Evolutionary conservation across 2,329 filamentous ascomycete genomes (phyloP).

Genomic region (Aspergillus fijiensis): DNA sequence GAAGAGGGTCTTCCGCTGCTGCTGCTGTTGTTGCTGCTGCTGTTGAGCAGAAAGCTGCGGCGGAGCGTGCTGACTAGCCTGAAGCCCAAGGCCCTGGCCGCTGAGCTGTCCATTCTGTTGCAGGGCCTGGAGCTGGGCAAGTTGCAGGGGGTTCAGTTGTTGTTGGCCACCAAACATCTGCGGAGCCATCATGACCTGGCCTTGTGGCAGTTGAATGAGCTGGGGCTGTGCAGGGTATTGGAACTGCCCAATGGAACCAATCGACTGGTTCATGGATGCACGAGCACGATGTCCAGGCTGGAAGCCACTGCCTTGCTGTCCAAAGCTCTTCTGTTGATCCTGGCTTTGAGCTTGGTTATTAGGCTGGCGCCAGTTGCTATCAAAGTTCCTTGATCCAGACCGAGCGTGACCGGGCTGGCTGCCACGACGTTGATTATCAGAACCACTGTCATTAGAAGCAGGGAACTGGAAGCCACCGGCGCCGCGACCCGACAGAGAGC

Average conservation of each 20-base stretch:
- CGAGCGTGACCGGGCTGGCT: constrained; percentile 74
- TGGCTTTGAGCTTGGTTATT: constrained; percentile 51
- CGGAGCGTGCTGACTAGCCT: constrained; percentile 70
- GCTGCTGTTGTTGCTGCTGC: constrained; percentile 70
- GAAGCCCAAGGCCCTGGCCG: constrained; percentile 68
- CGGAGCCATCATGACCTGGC: constrained; percentile 76
- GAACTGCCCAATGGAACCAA: constrained; percentile 80
- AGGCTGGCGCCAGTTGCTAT: constrained; percentile 95
- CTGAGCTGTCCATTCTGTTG: constrained; percentile 88
- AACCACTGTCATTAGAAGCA: constrained; percentile 52
- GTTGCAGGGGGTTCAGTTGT: constrained; percentile 81
- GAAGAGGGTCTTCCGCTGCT: constrained; percentile 97
- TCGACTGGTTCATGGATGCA: constrained; percentile 80
- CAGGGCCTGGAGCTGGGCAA: constrained; percentile 86
- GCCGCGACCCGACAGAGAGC: constrained; percentile 61
- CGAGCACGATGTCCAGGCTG: constrained; percentile 89
- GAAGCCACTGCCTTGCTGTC: constrained; percentile 71
- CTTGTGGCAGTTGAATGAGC: constrained; percentile 78
- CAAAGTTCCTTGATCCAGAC: constrained; percentile 87
- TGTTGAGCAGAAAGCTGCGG: constrained; percentile 57
- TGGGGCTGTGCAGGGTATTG: constrained; percentile 87
- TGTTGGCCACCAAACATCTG: constrained; percentile 80
- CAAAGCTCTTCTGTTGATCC: constrained; percentile 59
- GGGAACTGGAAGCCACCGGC: constrained; percentile 73
- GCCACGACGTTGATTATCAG: constrained; percentile 73